Conservation (phyloP, 805 yeast species). For the Ogataea methanolica region DNA sequence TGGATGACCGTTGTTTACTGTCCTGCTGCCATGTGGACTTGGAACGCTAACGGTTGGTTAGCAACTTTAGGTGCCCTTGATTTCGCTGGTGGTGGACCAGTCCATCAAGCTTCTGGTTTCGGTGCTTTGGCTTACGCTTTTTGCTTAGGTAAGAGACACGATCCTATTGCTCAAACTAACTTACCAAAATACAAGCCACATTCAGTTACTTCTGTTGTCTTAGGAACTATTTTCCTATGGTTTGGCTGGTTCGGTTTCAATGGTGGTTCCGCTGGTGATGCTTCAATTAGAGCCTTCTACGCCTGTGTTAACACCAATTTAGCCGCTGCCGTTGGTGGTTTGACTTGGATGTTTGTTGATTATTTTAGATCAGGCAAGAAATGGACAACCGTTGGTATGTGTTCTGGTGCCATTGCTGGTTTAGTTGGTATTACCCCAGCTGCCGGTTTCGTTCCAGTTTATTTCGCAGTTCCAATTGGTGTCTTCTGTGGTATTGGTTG, state of each 20-base stretch:
- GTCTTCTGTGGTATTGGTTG: conserved; percentile 70
- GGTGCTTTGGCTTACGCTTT: conserved; percentile 94
- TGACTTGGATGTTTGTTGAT: conserved; percentile 92
- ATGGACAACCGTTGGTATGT: conserved; percentile 91
- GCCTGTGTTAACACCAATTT: conserved; percentile 89
- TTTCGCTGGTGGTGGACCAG: conserved; percentile 99
- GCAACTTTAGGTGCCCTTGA: conserved; percentile 78
- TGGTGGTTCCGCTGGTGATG: conserved; percentile 96
- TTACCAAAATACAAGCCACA: conserved; percentile 93
- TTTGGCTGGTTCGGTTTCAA: conserved; percentile 99
- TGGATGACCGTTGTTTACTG: conserved; percentile 97
- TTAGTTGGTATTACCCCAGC: conserved; percentile 95
- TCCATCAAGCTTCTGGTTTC: conserved; percentile 90
- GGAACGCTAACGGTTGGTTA: conserved; percentile 95
- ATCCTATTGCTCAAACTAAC: conserved; percentile 61
- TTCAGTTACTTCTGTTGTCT: conserved; percentile 81
- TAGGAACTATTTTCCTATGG: conserved; percentile 95
- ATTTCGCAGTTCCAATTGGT: conserved; percentile 84
- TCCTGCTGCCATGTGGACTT: conserved; percentile 96
- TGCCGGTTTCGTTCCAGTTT: conserved; percentile 93
- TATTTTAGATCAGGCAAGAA: conserved; percentile 79
- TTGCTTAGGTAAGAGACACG: conserved; percentile 87
- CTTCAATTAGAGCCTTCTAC: conserved; percentile 90
- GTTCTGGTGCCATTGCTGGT: conserved; percentile 92
- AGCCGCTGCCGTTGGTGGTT: conserved; percentile 91